Evolutionary conservation across 768 basidiomycete species (phyloP).

Genomic region (Auriculariales sp.): DNA sequence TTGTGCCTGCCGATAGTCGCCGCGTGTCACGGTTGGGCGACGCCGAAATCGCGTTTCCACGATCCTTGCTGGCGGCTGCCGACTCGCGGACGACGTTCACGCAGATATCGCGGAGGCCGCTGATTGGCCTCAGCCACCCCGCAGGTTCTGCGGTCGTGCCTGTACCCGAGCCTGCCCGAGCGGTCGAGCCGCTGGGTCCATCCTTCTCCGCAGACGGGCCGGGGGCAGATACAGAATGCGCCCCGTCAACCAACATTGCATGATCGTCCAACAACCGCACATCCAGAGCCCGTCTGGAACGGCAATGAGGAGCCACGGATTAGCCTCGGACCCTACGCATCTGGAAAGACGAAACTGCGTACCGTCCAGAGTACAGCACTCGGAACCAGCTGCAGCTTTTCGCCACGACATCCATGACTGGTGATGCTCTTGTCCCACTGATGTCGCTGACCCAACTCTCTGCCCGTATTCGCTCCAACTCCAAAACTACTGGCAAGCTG

Average conservation of each 20-base stretch:
- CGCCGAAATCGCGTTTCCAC: too few relatives aligned
- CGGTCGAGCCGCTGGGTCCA: too few relatives aligned
- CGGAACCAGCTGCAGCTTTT: constrained; percentile 78
- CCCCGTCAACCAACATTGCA: constrained; percentile 61
- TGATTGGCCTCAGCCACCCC: constrained; percentile 37
- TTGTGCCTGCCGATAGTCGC: neutral
- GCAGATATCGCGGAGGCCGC: constrained; percentile 38
- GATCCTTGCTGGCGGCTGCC: too few relatives aligned
- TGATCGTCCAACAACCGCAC: constrained; percentile 59
- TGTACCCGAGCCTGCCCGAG: too few relatives aligned
- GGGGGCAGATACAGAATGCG: constrained; percentile 20
- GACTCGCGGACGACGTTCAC: constrained; percentile 32
- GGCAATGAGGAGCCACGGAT: too few relatives aligned
- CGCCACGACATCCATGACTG: constrained; percentile 46
- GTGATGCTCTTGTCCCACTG: constrained; percentile 15
- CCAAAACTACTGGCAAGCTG: constrained; percentile 63
- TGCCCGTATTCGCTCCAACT: constrained; percentile 34
- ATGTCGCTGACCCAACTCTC: constrained; percentile 22
- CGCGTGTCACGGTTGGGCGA: too few relatives aligned
- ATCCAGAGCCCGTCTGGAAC: constrained; percentile 56
- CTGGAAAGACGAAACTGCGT: constrained; percentile 8
- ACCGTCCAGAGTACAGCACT: constrained; percentile 57
- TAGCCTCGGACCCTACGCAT: too few relatives aligned
- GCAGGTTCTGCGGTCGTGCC: too few relatives aligned
- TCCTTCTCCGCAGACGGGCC: neutral